These are phyloP conservation scores for Cercospora sesami DNA, from an alignment of 2,329 filamentous ascomycete species.

Conservation along the genomic window DNA sequence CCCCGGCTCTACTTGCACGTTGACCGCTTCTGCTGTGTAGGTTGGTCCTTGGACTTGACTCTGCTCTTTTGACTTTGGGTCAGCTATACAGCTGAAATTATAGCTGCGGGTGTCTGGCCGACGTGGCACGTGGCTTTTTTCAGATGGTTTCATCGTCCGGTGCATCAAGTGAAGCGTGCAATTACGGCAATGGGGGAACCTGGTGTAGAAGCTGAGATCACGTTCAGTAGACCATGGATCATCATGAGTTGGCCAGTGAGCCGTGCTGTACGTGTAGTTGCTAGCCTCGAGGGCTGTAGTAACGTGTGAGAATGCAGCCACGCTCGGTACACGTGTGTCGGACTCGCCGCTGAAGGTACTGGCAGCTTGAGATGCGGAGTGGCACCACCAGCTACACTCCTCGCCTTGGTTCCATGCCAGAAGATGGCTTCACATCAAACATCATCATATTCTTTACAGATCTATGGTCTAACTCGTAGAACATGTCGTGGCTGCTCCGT, in stretches of 20 bases:
- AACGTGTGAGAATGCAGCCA: not conserved
- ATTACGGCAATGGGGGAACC: not conserved
- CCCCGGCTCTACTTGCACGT: not conserved
- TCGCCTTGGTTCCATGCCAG: not conserved
- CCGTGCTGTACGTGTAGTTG: not conserved
- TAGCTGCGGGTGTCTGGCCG: not conserved
- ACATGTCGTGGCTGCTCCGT: constrained; percentile 29
- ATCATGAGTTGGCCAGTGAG: not conserved
- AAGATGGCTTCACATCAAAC: not conserved
- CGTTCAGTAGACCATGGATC: not conserved
- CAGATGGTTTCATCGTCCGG: not conserved
- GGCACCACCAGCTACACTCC: not conserved
- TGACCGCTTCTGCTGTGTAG: not conserved
- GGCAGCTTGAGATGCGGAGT: not conserved
- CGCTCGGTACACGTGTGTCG: not conserved
- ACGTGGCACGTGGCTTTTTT: not conserved
- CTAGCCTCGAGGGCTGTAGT: not conserved
- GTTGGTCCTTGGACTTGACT: not conserved
- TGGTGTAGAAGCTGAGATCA: not conserved
- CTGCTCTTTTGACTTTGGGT: not conserved
- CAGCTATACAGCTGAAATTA: not conserved
- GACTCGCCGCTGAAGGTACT: not conserved
- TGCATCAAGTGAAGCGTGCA: not conserved
- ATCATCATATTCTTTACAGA: not conserved
- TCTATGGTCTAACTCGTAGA: constrained; percentile 17